phyloP scores from a whole-genome alignment of 2,329 filamentous ascomycete genomes.

The Alternaria arbusti region DNA sequence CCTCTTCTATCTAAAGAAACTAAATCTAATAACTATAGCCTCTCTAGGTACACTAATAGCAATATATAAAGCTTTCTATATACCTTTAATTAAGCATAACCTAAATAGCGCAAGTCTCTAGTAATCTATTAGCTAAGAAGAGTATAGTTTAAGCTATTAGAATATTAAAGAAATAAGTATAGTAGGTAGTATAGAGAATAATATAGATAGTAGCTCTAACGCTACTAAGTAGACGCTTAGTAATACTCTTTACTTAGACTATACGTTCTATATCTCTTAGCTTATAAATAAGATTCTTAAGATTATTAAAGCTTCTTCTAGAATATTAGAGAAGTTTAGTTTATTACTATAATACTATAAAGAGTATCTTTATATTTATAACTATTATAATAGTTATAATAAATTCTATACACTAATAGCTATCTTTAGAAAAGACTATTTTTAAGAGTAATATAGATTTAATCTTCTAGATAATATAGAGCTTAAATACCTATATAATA shows the following conservation, averaged over 20 bases:
- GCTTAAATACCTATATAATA: not conserved
- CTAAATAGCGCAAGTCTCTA: not conserved
- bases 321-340: not conserved
- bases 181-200: not conserved
- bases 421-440: not conserved
- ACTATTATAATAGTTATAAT: not conserved
- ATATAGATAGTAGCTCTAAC: not conserved
- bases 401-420: not conserved
- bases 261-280: not conserved
- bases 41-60: not conserved
- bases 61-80: not conserved
- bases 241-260: not conserved
- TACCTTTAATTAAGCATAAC: not conserved
- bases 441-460: not conserved
- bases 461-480: not conserved
- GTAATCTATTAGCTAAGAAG: not conserved
- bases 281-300: not conserved
- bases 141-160: not conserved
- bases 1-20: not conserved
- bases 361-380: not conserved
- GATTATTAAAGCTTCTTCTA: not conserved
- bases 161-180: not conserved
- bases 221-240: not conserved
- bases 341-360: not conserved
- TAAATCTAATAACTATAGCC: not conserved